phyloP scores from a whole-genome alignment of 2,329 filamentous ascomycete genomes.

The Aspergillus transmontanensis region DNA sequence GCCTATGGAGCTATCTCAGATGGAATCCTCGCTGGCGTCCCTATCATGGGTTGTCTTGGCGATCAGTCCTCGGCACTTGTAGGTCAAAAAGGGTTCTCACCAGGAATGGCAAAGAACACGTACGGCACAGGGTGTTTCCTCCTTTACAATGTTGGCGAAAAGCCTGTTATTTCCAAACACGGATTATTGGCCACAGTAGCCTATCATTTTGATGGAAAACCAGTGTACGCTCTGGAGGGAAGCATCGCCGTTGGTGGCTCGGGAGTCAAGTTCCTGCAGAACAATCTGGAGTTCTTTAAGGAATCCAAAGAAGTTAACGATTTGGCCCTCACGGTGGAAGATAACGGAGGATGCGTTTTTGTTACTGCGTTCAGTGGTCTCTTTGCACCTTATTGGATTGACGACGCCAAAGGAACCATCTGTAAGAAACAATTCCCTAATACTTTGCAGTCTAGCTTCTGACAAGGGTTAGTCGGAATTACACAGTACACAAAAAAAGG shows the following conservation, averaged over 20 bases:
- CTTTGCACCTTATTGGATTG: conserved; percentile 93
- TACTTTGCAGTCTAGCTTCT: background rate
- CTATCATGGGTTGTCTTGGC: conserved; percentile 78
- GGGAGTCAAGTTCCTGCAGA: conserved; percentile 73
- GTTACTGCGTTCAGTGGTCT: conserved; percentile 90
- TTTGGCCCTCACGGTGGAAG: conserved; percentile 64
- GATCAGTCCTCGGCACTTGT: conserved; percentile 86
- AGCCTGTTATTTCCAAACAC: conserved; percentile 80
- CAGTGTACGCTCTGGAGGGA: conserved; percentile 79
- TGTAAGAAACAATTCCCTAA: conserved; percentile 51
- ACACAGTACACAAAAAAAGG: conserved; percentile 83
- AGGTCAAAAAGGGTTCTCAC: conserved; percentile 79
- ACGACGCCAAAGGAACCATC: conserved; percentile 87
- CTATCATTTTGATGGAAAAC: conserved; percentile 73
- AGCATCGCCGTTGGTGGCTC: conserved; percentile 81
- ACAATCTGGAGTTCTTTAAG: conserved; percentile 64
- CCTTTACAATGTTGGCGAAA: conserved; percentile 81
- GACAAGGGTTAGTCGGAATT: conserved; percentile 63
- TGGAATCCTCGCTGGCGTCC: conserved; percentile 67
- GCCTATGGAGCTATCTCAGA: conserved; percentile 68
- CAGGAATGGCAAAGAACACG: conserved; percentile 85
- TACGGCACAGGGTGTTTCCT: conserved; percentile 90
- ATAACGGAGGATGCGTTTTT: conserved; percentile 83
- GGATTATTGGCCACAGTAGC: conserved; percentile 83
- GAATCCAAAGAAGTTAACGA: conserved; percentile 65